Evolutionary conservation across 345 rosid genomes (phyloP).

Genomic region (Eucalyptus sideroxylon): DNA sequence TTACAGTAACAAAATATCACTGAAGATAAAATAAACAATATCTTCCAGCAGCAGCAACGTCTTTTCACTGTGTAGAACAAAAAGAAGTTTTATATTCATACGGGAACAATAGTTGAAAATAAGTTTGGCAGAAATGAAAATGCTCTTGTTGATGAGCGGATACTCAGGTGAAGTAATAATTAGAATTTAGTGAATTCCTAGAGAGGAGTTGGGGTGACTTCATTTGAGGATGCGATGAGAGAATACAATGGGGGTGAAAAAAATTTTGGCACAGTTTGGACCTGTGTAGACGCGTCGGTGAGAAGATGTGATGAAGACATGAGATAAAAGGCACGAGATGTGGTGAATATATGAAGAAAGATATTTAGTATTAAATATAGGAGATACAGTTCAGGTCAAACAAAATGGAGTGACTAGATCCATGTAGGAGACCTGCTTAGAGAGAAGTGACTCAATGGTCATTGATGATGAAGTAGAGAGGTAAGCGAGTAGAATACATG

Average conservation of each 20-base stretch:
- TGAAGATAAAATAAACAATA: background rate
- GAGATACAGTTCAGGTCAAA: background rate
- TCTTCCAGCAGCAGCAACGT: background rate
- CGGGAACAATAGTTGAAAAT: background rate
- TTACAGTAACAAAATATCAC: background rate
- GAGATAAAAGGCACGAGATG: background rate
- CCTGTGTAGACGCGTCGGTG: rapidly evolving
- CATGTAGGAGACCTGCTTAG: background rate
- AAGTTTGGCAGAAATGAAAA: background rate
- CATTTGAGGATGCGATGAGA: background rate
- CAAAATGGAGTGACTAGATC: background rate
- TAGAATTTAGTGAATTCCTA: background rate
- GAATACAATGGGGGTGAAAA: background rate
- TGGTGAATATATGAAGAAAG: background rate
- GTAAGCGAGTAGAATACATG: background rate
- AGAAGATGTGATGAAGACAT: background rate
- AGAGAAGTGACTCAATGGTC: background rate
- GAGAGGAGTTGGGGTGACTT: background rate
- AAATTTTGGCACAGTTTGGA: background rate
- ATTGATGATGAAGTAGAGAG: background rate
- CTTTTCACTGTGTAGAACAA: background rate
- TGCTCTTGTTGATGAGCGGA: background rate
- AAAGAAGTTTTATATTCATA: background rate
- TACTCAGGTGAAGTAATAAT: background rate
- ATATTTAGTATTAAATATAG: background rate